Conservation (phyloP, 306 rosid species). For the Macrotyloma uniflorum region DNA sequence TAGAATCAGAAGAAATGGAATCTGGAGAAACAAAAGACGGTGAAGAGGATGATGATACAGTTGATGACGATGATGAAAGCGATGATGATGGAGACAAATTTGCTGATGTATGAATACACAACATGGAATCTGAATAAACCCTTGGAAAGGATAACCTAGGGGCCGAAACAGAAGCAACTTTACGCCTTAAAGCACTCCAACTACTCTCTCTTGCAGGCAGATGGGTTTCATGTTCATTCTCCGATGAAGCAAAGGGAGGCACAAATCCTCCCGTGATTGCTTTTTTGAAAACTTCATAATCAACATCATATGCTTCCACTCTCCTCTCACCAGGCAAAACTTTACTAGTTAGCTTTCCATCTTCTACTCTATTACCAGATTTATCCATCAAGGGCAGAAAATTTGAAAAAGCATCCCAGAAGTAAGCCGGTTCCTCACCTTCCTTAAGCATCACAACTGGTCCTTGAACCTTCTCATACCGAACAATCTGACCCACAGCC, state of each 20-base stretch:
- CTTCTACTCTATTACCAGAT: conserved; percentile 51
- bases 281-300: conserved; percentile 84
- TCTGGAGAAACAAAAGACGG: conserved; percentile 80
- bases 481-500: conserved; percentile 92
- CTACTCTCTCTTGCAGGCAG: conserved; percentile 94
- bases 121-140: conserved; percentile 83
- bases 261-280: conserved; percentile 92
- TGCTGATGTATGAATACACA: conserved; percentile 61
- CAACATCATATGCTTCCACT: conserved; percentile 70
- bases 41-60: conserved; percentile 61
- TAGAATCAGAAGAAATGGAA: conserved; percentile 80
- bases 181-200: conserved; percentile 89
- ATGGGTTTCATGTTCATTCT: conserved; percentile 82
- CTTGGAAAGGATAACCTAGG: conserved; percentile 73
- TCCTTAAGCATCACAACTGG: conserved; percentile 69
- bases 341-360: conserved; percentile 43
- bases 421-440: conserved; percentile 75
- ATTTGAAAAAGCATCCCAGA: conserved; percentile 83
- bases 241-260: conserved; percentile 86
- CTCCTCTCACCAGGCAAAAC: conserved; percentile 64
- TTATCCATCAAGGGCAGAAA: conserved; percentile 84
- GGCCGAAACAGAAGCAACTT: conserved; percentile 71
- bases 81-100: conserved; percentile 61
- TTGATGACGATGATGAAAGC: conserved; percentile 50
- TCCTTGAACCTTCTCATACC: conserved; percentile 92